These are phyloP conservation scores for Dictyostelium intermedium DNA, from an alignment of 78 protist genomes.

Conservation along the genomic window DNA sequence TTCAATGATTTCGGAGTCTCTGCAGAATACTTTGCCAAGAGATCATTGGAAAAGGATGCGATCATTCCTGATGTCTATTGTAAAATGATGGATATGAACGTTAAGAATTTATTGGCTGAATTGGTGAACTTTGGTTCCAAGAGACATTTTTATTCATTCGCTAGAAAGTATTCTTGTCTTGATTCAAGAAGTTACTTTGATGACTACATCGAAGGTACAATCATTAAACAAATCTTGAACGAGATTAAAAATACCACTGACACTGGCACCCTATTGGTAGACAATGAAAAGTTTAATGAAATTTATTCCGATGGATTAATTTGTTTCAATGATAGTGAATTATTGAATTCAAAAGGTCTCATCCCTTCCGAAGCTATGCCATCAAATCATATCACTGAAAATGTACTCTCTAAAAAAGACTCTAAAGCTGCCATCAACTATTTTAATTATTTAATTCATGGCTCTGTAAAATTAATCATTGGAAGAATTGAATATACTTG, in stretches of 20 bases:
- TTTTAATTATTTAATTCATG: constrained; percentile 1
- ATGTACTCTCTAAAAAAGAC: not conserved
- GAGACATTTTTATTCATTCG: not conserved
- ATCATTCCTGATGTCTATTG: not conserved
- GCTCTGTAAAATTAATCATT: not conserved
- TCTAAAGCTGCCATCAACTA: not conserved
- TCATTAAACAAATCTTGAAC: not conserved
- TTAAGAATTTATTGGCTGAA: not conserved
- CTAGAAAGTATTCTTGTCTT: not conserved
- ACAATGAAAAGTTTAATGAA: not conserved
- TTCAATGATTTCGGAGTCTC: not conserved
- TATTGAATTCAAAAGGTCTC: not conserved
- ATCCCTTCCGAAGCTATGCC: not conserved
- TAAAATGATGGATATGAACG: not conserved
- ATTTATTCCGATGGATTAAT: not conserved
- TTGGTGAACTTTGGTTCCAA: not conserved
- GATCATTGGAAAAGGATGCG: not conserved
- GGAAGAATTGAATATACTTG: not conserved
- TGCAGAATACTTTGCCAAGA: not conserved
- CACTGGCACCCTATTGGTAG: not conserved
- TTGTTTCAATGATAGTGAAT: not conserved
- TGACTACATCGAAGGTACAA: not conserved
- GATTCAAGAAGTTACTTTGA: constrained; percentile 6
- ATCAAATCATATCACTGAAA: not conserved
- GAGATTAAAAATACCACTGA: not conserved